Percentiles rank a stretch among this genome's conserved stretches.
Conservation (phyloP, 352 stramenopile species). For the Halophytophthora polymorphica region DNA sequence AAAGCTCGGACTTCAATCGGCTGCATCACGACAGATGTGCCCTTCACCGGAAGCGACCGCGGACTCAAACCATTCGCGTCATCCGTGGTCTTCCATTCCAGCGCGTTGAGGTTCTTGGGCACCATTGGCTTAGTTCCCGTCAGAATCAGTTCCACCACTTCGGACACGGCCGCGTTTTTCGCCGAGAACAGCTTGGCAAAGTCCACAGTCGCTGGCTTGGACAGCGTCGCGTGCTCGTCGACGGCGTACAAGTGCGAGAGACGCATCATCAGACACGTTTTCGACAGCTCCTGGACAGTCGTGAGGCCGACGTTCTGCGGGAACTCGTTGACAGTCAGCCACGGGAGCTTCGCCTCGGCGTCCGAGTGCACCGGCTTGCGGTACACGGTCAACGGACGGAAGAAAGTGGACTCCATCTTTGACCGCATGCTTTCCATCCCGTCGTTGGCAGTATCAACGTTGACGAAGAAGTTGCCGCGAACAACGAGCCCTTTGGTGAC, state of each 20-base stretch:
- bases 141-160: conserved; percentile 87
- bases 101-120: conserved; percentile 22
- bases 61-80: conserved; percentile 23
- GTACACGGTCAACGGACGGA: conserved; percentile 56
- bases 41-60: conserved; percentile 41
- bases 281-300: conserved; percentile 81
- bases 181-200: conserved; percentile 56
- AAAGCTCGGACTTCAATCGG: conserved; percentile 95
- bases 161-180: conserved; percentile 44
- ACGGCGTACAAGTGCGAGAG: conserved; percentile 93
- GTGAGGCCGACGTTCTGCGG: conserved; percentile 92
- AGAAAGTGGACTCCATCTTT: conserved; percentile 73
- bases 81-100: conserved; percentile 41
- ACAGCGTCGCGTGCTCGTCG: conserved; percentile 81
- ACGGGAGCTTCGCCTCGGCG: conserved; percentile 55
- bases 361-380: conserved; percentile 30
- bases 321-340: conserved; percentile 69
- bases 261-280: conserved; percentile 85
- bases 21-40: conserved; percentile 67
- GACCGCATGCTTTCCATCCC: conserved; percentile 53
- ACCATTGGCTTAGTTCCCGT: conserved; percentile 70
- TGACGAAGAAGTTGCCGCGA: conserved; percentile 69
- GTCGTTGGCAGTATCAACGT: conserved; percentile 50
- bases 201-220: conserved; percentile 69
- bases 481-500: conserved; percentile 60